phyloP scores from a whole-genome alignment of 805 yeast species.

The Pichia rugopelliculosa region DNA sequence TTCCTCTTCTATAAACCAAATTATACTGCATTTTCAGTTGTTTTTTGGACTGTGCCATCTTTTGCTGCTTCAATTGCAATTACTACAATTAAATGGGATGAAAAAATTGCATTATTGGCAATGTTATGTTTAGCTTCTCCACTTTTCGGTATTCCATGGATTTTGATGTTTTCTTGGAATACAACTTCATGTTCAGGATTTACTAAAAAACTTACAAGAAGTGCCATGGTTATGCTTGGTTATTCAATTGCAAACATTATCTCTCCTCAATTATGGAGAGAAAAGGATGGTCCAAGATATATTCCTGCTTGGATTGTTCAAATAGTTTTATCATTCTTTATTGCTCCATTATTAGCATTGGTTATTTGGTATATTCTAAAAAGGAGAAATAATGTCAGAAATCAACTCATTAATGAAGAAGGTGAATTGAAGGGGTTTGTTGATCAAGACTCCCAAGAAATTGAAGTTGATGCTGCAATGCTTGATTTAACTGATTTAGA shows the following conservation, averaged over 20 bases:
- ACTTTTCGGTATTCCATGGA: constrained; percentile 25
- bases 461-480: constrained; percentile 34
- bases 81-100: constrained; percentile 35
- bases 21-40: constrained; percentile 26
- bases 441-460: constrained; percentile 17
- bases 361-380: constrained; percentile 39
- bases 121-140: constrained; percentile 42
- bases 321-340: constrained; percentile 41
- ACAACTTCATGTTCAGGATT: constrained; percentile 35
- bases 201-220: constrained; percentile 44
- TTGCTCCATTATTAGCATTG: constrained; percentile 38
- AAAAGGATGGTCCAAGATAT: constrained; percentile 41
- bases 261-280: constrained; percentile 51
- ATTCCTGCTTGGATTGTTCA: constrained; percentile 49
- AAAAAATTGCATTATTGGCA: constrained; percentile 40
- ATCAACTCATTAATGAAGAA: constrained; percentile 11
- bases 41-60: constrained; percentile 29
- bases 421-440: constrained; percentile 24
- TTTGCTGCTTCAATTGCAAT: constrained; percentile 18
- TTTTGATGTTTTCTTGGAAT: constrained; percentile 21
- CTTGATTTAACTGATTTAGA: constrained; percentile 50
- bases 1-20: constrained; percentile 29
- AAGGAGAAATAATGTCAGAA: constrained; percentile 33
- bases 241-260: constrained; percentile 45
- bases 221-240: constrained; percentile 39